Conservation (phyloP, 78 protist species). For the Bigelowiella natans region DNA sequence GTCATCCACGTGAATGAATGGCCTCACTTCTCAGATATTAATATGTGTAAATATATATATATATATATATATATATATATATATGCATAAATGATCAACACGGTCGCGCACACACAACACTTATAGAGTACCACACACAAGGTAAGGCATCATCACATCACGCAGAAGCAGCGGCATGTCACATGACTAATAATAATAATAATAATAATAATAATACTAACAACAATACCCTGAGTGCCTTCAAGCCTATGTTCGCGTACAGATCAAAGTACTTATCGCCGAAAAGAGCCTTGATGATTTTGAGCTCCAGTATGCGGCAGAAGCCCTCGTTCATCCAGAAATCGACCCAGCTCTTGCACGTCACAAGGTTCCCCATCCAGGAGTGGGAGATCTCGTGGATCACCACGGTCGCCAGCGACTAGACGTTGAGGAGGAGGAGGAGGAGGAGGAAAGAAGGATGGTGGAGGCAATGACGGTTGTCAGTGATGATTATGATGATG, state of each 20-base stretch:
- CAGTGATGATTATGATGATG: background rate
- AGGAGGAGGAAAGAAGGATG: background rate
- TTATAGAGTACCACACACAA: too few relatives aligned
- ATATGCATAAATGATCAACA: too few relatives aligned
- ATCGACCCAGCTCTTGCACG: constrained; percentile 1
- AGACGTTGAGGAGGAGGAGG: background rate
- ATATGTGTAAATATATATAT: too few relatives aligned
- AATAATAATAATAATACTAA: background rate
- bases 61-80: background rate
- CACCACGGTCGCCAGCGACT: background rate
- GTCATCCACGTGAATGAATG: background rate
- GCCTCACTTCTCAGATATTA: background rate
- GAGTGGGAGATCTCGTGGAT: constrained; percentile 25
- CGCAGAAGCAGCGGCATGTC: too few relatives aligned
- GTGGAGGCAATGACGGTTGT: too few relatives aligned
- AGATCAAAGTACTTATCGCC: background rate
- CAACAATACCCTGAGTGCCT: background rate
- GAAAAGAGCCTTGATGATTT: background rate
- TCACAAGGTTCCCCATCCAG: constrained; percentile 28
- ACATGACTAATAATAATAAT: too few relatives aligned
- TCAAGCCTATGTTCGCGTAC: background rate
- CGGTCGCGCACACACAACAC: too few relatives aligned
- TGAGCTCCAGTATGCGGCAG: background rate
- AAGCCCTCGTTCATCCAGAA: constrained; percentile 38
- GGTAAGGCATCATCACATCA: too few relatives aligned